These are phyloP conservation scores for Pleurotus pulmonarius DNA, from an alignment of 768 basidiomycete genomes.

Conservation along the genomic window DNA sequence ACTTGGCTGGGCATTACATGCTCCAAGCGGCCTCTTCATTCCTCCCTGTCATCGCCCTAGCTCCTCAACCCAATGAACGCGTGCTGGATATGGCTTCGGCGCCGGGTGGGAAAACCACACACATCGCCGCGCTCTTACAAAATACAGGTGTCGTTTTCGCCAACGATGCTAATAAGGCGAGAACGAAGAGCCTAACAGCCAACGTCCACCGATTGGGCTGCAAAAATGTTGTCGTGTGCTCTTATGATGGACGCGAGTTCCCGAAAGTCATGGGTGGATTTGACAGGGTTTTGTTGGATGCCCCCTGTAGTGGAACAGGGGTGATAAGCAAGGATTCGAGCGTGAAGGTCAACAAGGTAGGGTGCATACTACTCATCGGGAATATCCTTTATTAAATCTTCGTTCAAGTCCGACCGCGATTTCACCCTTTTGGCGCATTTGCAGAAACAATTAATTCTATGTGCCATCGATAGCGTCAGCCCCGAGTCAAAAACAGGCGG, in stretches of 20 bases:
- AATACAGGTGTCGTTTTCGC: constrained; percentile 98
- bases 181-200: constrained; percentile 94
- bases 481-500: constrained; percentile 90
- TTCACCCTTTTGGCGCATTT: constrained; percentile 95
- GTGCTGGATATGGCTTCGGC: constrained; percentile 98
- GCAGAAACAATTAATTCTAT: constrained; percentile 97
- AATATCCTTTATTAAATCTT: constrained; percentile 4
- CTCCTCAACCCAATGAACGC: constrained; percentile 89
- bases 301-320: constrained; percentile 96
- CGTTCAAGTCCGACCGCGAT: constrained; percentile 80
- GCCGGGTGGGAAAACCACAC: constrained; percentile 97
- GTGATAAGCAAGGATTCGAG: constrained; percentile 97
- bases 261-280: constrained; percentile 99
- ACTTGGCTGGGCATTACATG: constrained; percentile 99
- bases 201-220: constrained; percentile 97
- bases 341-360: constrained; percentile 97
- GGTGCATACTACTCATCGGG: background rate
- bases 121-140: constrained; percentile 94
- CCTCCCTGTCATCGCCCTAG: constrained; percentile 95
- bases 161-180: constrained; percentile 91
- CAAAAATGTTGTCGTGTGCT: constrained; percentile 96
- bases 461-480: constrained; percentile 94
- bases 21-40: constrained; percentile 98
- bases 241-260: constrained; percentile 96
- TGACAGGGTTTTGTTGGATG: constrained; percentile 94